phyloP scores from a whole-genome alignment of 2,329 filamentous ascomycete genomes.

The Colletotrichum shisoi region DNA sequence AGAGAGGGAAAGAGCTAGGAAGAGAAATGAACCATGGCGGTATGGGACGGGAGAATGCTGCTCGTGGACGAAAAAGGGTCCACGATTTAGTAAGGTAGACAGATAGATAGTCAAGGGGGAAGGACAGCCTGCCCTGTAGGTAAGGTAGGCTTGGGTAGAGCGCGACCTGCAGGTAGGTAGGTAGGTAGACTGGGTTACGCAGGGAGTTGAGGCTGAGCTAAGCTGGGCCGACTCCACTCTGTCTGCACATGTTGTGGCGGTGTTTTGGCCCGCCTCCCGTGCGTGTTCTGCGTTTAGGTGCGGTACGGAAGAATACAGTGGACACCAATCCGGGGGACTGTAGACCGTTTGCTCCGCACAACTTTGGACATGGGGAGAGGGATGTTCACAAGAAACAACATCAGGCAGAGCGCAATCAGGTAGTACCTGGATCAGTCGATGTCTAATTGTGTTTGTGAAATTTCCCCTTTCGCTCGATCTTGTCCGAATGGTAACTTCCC shows the following conservation, averaged over 20 bases:
- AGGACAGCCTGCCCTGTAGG: constrained; percentile 7
- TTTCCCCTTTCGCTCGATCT: background rate
- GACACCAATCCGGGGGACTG: background rate
- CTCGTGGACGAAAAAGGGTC: constrained; percentile 25
- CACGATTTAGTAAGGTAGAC: constrained; percentile 21
- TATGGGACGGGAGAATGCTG: constrained; percentile 27
- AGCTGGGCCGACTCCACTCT: constrained; percentile 3
- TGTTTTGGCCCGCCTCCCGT: constrained; percentile 3
- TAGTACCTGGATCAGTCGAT: background rate
- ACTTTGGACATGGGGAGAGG: background rate
- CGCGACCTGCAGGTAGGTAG: constrained; percentile 1
- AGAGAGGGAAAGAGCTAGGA: constrained; percentile 19
- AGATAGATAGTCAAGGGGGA: constrained; percentile 27
- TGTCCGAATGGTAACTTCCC: background rate
- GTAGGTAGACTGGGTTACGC: constrained; percentile 3
- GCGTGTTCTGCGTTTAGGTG: constrained; percentile 3
- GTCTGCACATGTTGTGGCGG: constrained; percentile 2
- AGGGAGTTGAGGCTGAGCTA: constrained; percentile 24
- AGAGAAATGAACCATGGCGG: constrained; percentile 32
- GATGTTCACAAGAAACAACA: background rate
- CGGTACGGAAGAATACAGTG: background rate
- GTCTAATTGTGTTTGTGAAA: background rate
- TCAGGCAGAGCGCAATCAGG: background rate
- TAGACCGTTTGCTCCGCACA: constrained; percentile 10
- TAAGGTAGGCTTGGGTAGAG: background rate